A percentile compares a stretch with the other conserved stretches of the same genome.
Conservation (phyloP, 805 yeast species). For the Saturnispora silvae region DNA sequence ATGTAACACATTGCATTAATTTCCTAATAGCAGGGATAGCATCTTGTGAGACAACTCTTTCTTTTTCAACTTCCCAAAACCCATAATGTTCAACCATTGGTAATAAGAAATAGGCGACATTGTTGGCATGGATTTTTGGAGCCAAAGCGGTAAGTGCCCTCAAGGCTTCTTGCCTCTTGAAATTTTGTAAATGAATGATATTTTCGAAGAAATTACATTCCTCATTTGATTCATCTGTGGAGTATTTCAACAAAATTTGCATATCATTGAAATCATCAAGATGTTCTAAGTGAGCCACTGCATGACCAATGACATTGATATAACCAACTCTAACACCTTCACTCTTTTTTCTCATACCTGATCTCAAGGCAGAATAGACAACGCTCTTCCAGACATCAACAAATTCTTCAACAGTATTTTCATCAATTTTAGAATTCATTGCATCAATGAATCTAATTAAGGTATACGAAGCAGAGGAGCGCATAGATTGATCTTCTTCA, state of each 20-base stretch:
- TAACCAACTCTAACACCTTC: constrained; percentile 67
- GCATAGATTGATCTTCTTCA: constrained; percentile 65
- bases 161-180: constrained; percentile 78
- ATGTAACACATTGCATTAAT: constrained; percentile 48
- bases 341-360: constrained; percentile 51
- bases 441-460: constrained; percentile 58
- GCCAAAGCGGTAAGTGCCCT: constrained; percentile 42
- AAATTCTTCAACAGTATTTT: constrained; percentile 22
- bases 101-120: constrained; percentile 67
- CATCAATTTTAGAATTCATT: constrained; percentile 24
- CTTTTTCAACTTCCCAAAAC: constrained; percentile 44
- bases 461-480: constrained; percentile 63
- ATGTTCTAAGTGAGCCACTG: constrained; percentile 38
- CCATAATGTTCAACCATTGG: constrained; percentile 83
- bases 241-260: constrained; percentile 46
- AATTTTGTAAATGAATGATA: constrained; percentile 72
- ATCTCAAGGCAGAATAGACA: constrained; percentile 53
- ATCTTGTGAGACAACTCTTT: constrained; percentile 53
- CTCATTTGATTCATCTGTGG: constrained; percentile 75
- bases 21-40: constrained; percentile 51
- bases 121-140: constrained; percentile 39
- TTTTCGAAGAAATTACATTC: constrained; percentile 59
- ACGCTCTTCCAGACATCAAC: constrained; percentile 37
- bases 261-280: constrained; percentile 48
- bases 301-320: constrained; percentile 52